A percentile compares a stretch with the other conserved stretches of the same genome.
Conservation (phyloP, 169 alveolate genomes). For the Cystoisospora suis region DNA sequence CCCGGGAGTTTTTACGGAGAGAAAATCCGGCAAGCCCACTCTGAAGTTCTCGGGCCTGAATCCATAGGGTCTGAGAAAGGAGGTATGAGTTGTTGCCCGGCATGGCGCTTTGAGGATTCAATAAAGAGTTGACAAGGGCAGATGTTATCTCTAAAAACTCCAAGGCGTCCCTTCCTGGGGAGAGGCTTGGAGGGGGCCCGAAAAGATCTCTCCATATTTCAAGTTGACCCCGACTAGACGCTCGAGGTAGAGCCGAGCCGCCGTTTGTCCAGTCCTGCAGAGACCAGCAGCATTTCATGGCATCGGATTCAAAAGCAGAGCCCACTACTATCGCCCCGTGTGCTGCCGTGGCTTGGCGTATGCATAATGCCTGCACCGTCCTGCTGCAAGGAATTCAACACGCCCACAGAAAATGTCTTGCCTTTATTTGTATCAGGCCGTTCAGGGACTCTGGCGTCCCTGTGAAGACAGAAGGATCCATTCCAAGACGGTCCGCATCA, state of each 20-base stretch:
- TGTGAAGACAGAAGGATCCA: background rate
- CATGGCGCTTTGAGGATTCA: background rate
- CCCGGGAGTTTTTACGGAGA: background rate
- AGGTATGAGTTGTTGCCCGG: background rate
- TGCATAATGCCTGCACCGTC: too few species aligned
- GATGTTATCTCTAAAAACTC: background rate
- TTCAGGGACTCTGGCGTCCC: background rate
- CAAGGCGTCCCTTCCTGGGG: constrained; percentile 3
- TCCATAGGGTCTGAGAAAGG: constrained; percentile 5
- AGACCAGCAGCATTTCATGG: too few species aligned
- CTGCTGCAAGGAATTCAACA: too few species aligned
- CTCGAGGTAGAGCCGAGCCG: too few species aligned
- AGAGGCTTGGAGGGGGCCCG: background rate
- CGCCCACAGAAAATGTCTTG: too few species aligned
- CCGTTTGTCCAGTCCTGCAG: too few species aligned
- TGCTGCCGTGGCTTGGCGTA: too few species aligned
- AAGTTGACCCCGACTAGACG: too few species aligned
- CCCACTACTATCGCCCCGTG: too few species aligned
- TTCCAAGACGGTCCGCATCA: constrained; percentile 13
- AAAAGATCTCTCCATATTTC: background rate
- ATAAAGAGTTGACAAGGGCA: background rate
- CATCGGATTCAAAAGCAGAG: too few species aligned
- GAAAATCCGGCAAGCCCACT: background rate
- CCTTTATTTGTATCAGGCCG: background rate
- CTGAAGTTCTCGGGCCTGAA: constrained; percentile 5